Conservation (phyloP, 495 filamentous ascomycete species). For the Astrothelium macrocarpum region DNA sequence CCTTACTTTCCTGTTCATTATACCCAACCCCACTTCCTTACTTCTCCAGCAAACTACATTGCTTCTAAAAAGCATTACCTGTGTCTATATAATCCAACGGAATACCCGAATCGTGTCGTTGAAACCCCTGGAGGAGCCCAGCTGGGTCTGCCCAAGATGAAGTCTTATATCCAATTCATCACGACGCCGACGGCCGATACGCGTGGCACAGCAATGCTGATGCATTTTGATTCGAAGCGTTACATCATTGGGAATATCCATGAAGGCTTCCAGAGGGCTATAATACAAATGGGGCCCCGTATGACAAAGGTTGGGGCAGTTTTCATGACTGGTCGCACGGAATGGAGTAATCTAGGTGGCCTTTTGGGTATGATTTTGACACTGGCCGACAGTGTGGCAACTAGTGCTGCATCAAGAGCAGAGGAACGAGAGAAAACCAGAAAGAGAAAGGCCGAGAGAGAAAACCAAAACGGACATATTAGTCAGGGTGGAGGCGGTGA, state of each 20-base stretch:
- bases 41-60: not conserved
- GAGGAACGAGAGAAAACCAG: conserved; percentile 18
- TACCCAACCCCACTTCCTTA: not conserved
- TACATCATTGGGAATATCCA: conserved; percentile 81
- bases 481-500: not conserved
- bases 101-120: not conserved
- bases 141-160: conserved; percentile 43
- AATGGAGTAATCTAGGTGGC: conserved; percentile 71
- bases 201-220: conserved; percentile 61
- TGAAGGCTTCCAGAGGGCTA: conserved; percentile 78
- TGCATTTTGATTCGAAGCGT: conserved; percentile 68
- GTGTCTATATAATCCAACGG: not conserved
- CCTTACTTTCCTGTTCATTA: not conserved
- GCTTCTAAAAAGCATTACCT: not conserved
- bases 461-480: conserved; percentile 16
- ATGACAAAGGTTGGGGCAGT: conserved; percentile 57
- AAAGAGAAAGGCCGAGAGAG: conserved; percentile 19
- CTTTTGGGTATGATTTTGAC: conserved; percentile 76
- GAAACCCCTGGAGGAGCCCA: no score
- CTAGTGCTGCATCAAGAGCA: conserved; percentile 24
- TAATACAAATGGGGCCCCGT: conserved; percentile 51
- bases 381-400: conserved; percentile 52
- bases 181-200: conserved; percentile 87
- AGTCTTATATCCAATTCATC: conserved; percentile 58
- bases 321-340: conserved; percentile 67